Percentiles rank a stretch among this genome's conserved stretches.
Conservation (phyloP, 352 stramenopile genomes). For the Peronospora tabacina region DNA sequence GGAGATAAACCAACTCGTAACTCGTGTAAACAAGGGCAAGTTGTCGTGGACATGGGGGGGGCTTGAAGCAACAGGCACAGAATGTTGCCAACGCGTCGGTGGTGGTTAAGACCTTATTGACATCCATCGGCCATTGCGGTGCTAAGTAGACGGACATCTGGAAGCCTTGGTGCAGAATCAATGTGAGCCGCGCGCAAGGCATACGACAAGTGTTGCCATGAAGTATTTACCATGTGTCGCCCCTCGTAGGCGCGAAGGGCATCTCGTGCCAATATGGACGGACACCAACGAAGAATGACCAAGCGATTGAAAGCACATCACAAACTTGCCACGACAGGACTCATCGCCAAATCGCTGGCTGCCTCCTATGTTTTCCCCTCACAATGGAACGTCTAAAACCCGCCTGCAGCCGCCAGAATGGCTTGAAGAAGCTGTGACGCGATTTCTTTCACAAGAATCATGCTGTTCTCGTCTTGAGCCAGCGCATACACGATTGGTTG, state of each 20-base stretch:
- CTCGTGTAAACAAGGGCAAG: conserved; percentile 66
- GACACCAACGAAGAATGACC: conserved; percentile 56
- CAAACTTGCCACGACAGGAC: conserved; percentile 42
- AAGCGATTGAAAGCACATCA: conserved; percentile 40
- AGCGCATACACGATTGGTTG: conserved; percentile 69
- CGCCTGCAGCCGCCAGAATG: conserved; percentile 63
- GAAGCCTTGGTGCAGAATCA: conserved; percentile 46
- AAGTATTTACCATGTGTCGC: conserved; percentile 14
- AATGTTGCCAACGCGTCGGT: conserved; percentile 58
- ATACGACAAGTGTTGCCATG: conserved; percentile 17
- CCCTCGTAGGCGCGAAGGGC: conserved; percentile 47
- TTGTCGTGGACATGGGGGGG: conserved; percentile 67
- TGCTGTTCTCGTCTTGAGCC: conserved; percentile 82
- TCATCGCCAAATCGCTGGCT: conserved; percentile 6
- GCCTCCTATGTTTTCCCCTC: conserved; percentile 32
- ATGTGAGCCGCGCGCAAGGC: conserved; percentile 8
- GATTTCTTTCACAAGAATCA: conserved; percentile 88
- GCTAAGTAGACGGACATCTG: conserved; percentile 57
- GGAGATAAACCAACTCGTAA: conserved; percentile 54
- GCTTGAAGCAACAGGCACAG: conserved; percentile 55
- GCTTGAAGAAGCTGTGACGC: conserved; percentile 78
- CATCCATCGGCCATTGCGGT: conserved; percentile 47
- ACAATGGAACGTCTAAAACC: conserved; percentile 28
- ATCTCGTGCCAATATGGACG: conserved; percentile 64
- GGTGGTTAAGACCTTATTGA: conserved; percentile 51